A percentile compares a stretch with the other conserved stretches of the same genome.
Conservation (phyloP, 2,329 filamentous ascomycete genomes). For the Aphanoascus verrucosus region DNA sequence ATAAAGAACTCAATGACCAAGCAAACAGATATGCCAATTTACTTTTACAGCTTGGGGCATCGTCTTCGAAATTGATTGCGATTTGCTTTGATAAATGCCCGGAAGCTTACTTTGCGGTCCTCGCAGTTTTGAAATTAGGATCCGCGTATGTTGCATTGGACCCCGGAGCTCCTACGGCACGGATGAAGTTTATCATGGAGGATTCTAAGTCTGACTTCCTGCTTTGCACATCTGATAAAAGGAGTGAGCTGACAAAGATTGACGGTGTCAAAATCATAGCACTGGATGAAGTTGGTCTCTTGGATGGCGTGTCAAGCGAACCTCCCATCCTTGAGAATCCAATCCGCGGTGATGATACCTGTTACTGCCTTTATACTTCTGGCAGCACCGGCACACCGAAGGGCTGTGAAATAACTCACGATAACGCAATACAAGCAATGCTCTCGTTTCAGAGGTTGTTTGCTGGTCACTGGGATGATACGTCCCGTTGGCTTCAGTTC, state of each 20-base stretch:
- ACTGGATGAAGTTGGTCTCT: conserved; percentile 34
- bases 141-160: conserved; percentile 75
- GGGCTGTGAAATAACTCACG: conserved; percentile 77
- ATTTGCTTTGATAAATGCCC: conserved; percentile 78
- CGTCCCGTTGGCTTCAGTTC: conserved; percentile 81
- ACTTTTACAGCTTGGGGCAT: conserved; percentile 41
- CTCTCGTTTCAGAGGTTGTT: conserved; percentile 76
- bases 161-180: conserved; percentile 56
- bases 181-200: conserved; percentile 65
- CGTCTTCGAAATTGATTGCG: conserved; percentile 54
- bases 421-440: conserved; percentile 83
- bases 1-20: conserved; percentile 56
- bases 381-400: conserved; percentile 81
- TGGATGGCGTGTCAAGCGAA: conserved; percentile 29
- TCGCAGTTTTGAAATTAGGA: conserved; percentile 72
- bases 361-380: conserved; percentile 79
- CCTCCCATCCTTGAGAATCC: conserved; percentile 25
- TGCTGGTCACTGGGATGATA: conserved; percentile 56
- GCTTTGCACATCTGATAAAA: conserved; percentile 45
- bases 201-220: conserved; percentile 60
- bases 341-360: conserved; percentile 47
- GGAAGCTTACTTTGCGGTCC: conserved; percentile 69
- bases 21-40: conserved; percentile 64
- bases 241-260: conserved; percentile 28
- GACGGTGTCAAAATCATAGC: conserved; percentile 35